These are phyloP conservation scores for Diaporthe sp. DNA, from an alignment of 2,329 filamentous ascomycete genomes.

Conservation along the genomic window DNA sequence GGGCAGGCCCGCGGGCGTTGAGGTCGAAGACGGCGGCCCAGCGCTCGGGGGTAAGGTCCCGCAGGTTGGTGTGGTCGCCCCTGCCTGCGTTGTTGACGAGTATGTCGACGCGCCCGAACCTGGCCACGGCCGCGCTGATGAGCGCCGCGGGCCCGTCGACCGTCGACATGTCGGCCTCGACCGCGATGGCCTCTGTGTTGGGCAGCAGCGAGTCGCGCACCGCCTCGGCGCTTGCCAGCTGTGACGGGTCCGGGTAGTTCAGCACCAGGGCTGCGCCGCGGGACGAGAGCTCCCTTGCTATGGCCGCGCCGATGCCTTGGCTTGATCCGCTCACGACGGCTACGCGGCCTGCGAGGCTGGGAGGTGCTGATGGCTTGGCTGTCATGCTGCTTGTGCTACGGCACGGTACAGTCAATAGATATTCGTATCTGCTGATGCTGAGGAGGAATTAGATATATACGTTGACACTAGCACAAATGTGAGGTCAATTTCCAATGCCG, in stretches of 20 bases:
- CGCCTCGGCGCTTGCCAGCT: neutral
- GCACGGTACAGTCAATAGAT: too few relatives aligned
- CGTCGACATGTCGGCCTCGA: conserved; percentile 71
- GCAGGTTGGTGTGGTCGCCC: neutral
- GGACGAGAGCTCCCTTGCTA: conserved; percentile 28
- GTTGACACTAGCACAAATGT: neutral
- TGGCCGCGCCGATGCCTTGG: conserved; percentile 11
- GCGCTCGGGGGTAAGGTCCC: conserved; percentile 11
- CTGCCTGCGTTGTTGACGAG: conserved; percentile 20
- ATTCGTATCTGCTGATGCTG: neutral
- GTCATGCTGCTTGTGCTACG: neutral
- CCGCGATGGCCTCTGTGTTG: conserved; percentile 57
- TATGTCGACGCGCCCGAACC: conserved; percentile 24
- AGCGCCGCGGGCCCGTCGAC: conserved; percentile 65
- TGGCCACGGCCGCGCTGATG: neutral
- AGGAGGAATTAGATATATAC: neutral
- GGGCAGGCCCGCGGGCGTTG: conserved; percentile 25
- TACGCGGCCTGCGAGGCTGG: neutral
- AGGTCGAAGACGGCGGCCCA: conserved; percentile 26
- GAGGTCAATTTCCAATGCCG: too few relatives aligned
- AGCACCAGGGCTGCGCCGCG: conserved; percentile 30
- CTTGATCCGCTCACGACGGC: neutral
- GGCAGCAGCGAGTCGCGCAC: conserved; percentile 58
- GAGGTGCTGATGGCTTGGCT: neutral
- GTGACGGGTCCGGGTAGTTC: neutral